Conservation (phyloP, 1,284 basidiomycete species). For the Porodaedalea pini region DNA sequence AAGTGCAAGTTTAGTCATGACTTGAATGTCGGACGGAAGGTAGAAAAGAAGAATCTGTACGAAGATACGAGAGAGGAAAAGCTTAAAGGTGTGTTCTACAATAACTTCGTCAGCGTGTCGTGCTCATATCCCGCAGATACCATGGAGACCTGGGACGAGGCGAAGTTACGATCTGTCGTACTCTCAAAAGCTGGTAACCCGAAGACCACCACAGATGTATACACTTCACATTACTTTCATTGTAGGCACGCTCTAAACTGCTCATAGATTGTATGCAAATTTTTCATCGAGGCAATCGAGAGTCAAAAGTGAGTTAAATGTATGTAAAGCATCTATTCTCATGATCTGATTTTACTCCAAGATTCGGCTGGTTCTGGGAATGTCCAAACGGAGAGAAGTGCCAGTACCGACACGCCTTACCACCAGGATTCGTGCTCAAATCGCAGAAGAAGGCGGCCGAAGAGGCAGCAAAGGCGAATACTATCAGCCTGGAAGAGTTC, state of each 20-base stretch:
- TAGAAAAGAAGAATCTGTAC: constrained; percentile 96
- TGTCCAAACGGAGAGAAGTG: constrained; percentile 87
- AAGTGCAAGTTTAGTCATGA: constrained; percentile 98
- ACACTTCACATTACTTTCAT: constrained; percentile 27
- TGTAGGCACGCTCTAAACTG: not conserved
- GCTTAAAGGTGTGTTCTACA: constrained; percentile 53
- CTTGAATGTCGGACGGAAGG: constrained; percentile 83
- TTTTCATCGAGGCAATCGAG: constrained; percentile 96
- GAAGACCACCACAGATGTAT: constrained; percentile 85
- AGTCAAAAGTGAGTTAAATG: constrained; percentile 67
- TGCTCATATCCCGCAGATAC: constrained; percentile 57
- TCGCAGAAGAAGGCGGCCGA: constrained; percentile 85
- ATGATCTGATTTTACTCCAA: constrained; percentile 28
- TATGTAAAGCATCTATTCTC: constrained; percentile 21
- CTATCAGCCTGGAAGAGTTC: constrained; percentile 95
- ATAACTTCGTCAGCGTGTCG: constrained; percentile 8
- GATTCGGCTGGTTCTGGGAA: constrained; percentile 93
- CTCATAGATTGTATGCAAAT: constrained; percentile 90
- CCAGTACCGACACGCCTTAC: constrained; percentile 93
- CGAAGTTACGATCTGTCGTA: constrained; percentile 85
- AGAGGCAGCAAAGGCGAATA: constrained; percentile 83
- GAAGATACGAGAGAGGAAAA: constrained; percentile 85
- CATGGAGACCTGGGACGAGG: constrained; percentile 98
- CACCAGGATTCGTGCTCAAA: constrained; percentile 93
- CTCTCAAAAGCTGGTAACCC: constrained; percentile 89